Evolutionary conservation across 352 stramenopile species (phyloP).

Genomic region (Thraustochytrium sp.): DNA sequence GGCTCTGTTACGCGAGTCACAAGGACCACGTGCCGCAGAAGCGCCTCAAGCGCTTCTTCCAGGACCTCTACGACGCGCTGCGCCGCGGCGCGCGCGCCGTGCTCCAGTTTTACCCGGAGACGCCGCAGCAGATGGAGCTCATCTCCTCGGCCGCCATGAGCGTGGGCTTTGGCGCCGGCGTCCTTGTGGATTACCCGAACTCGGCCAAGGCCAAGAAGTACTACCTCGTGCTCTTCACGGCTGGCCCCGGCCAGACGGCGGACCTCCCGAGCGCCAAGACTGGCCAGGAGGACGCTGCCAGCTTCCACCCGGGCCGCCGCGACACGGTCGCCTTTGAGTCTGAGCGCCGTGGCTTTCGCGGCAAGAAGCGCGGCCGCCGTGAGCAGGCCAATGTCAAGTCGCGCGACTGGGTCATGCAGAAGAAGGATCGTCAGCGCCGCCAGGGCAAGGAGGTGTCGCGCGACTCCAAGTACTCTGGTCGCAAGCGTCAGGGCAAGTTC

Average conservation of each 20-base stretch:
- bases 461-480: slow-evolving; percentile 97
- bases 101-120: slow-evolving; percentile 97
- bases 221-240: slow-evolving; percentile 95
- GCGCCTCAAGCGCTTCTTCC: slow-evolving; percentile 94
- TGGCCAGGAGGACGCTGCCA: slow-evolving; percentile 22
- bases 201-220: slow-evolving; percentile 99
- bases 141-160: slow-evolving; percentile 78
- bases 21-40: slow-evolving; percentile 86
- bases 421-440: slow-evolving; percentile 74
- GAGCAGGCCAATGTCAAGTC: neutral
- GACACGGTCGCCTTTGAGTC: slow-evolving; percentile 35
- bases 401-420: slow-evolving; percentile 55
- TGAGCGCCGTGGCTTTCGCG: slow-evolving; percentile 33
- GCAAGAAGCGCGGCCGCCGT: slow-evolving; percentile 41
- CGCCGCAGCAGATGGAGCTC: slow-evolving; percentile 82
- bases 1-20: slow-evolving; percentile 98
- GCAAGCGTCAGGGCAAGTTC: slow-evolving; percentile 65
- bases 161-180: slow-evolving; percentile 83
- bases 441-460: slow-evolving; percentile 93
- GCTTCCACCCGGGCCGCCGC: neutral
- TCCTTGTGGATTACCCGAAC: slow-evolving; percentile 99
- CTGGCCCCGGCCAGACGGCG: slow-evolving; percentile 55
- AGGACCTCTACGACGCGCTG: slow-evolving; percentile 74
- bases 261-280: neutral
- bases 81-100: slow-evolving; percentile 79